Conservation (phyloP, 2,329 filamentous ascomycete genomes). For the Exophiala viscosa region DNA sequence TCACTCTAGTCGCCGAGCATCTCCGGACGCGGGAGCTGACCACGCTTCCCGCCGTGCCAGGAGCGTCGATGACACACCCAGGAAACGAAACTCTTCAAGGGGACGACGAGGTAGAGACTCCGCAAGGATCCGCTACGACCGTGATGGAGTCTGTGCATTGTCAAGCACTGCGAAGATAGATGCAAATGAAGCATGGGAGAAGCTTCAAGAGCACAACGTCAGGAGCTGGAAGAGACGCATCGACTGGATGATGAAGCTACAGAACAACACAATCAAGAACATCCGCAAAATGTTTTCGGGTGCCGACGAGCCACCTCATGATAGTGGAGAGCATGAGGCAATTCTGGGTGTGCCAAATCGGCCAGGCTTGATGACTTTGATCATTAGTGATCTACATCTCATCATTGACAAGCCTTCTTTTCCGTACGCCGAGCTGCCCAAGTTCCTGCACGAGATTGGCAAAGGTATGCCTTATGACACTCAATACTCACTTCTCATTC, state of each 20-base stretch:
- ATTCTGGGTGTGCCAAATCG: slow-evolving; percentile 82
- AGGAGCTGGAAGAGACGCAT: slow-evolving; percentile 92
- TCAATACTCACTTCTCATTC: slow-evolving; percentile 82
- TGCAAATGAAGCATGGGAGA: slow-evolving; percentile 70
- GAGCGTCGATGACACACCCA: slow-evolving; percentile 54
- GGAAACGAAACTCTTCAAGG: slow-evolving; percentile 32
- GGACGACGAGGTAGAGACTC: slow-evolving; percentile 35
- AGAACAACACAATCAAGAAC: slow-evolving; percentile 72
- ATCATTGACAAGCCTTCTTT: slow-evolving; percentile 91
- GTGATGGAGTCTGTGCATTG: slow-evolving; percentile 69
- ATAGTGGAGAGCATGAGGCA: slow-evolving; percentile 75
- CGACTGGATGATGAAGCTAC: slow-evolving; percentile 66
- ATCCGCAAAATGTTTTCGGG: slow-evolving; percentile 79
- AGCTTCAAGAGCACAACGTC: slow-evolving; percentile 74
- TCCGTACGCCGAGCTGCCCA: slow-evolving; percentile 71
- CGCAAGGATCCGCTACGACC: slow-evolving; percentile 63
- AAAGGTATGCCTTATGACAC: slow-evolving; percentile 94
- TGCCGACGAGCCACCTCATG: slow-evolving; percentile 72
- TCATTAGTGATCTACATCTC: slow-evolving; percentile 81
- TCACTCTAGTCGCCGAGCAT: slow-evolving; percentile 47
- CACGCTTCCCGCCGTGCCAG: slow-evolving; percentile 34
- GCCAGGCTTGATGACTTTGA: slow-evolving; percentile 74
- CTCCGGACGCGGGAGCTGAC: slow-evolving; percentile 31
- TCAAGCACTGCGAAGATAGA: slow-evolving; percentile 69
- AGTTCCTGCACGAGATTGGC: slow-evolving; percentile 83